Percentiles rank a stretch among this genome's conserved stretches.
These are phyloP conservation scores for Suillus placidus DNA, from an alignment of 768 basidiomycete genomes.

Conservation along the genomic window DNA sequence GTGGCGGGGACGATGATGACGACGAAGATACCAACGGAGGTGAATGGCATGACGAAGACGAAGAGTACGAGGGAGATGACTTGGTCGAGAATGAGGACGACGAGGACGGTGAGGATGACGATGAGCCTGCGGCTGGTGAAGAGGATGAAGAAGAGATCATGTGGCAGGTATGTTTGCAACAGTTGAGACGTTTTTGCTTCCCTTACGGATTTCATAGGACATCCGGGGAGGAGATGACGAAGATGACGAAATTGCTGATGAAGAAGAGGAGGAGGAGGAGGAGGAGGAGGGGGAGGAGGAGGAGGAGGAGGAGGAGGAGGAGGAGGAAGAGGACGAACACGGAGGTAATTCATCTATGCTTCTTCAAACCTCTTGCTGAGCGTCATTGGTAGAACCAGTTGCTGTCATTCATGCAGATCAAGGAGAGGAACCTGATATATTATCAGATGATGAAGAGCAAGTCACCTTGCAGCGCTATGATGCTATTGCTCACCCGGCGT, in stretches of 20 bases:
- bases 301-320: slow-evolving; percentile 61
- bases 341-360: slow-evolving; percentile 18
- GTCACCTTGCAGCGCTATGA: slow-evolving; percentile 19
- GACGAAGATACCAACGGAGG: slow-evolving; percentile 53
- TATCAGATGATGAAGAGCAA: slow-evolving; percentile 70
- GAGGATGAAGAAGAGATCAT: slow-evolving; percentile 56
- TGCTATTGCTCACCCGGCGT: slow-evolving; percentile 19
- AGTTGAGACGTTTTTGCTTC: neutral
- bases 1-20: slow-evolving; percentile 63
- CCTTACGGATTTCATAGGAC: slow-evolving; percentile 40
- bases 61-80: slow-evolving; percentile 64
- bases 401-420: slow-evolving; percentile 65
- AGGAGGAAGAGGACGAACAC: slow-evolving; percentile 57
- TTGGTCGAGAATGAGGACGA: slow-evolving; percentile 63
- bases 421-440: slow-evolving; percentile 61
- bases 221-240: slow-evolving; percentile 49
- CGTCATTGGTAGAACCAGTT: slow-evolving; percentile 44
- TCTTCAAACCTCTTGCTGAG: slow-evolving; percentile 1
- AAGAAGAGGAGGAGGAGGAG: too few relatives aligned
- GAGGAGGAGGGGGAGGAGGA: too few relatives aligned
- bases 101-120: slow-evolving; percentile 48
- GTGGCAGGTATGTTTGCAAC: slow-evolving; percentile 51
- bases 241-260: slow-evolving; percentile 42
- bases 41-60: slow-evolving; percentile 61
- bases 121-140: slow-evolving; percentile 51